Evolutionary conservation across 2,329 filamentous ascomycete genomes (phyloP), one percentile per base, ranked within the genome.

Genomic region (Nemania bipapillata): DNA sequence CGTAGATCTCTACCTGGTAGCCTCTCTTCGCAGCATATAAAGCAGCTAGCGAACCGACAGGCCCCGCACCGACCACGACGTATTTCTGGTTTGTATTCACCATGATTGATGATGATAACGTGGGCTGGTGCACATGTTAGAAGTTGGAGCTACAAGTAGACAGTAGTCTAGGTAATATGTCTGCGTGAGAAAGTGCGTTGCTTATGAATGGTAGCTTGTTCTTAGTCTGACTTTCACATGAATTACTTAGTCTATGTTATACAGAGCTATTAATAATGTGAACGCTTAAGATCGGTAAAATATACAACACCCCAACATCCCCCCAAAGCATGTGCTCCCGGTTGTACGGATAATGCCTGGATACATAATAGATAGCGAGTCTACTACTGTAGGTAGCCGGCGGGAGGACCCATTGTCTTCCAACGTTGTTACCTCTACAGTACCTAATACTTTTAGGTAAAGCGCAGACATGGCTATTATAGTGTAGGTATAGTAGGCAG

Each of bases 1-100:
- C 96, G 80, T 98, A 99, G 57, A 99, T 86, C 79, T 97, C 94
- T 35, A 99, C 96, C 76, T 95, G 84, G 79, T 97, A 90, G 50
- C 94, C 96, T 79, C 95, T 86, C 74, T 91, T 88, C 3, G 96
- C 95, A 62, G 96, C 95, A 83, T 98, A 99, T 5, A 99, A 83
- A 50, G 94, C 96, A 26, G 96, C 94, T 49, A 99, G 84, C 11
- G 94, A 93, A 45, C 96, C 96, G 7, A 99, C 96, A 0, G 96
- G 96, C 1, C 96, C 96, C 63, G 94, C 96, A 62, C 96, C 96
- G 56, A 99, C 91, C 54, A 99, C 87, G 22, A 97, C 86, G 63
- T 92, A 89, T 80, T 93, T 96, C 75, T 92, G 87, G 68, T 9
- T 66, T 47, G 70, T 32, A 26, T 55, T 50, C 28, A 61, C 63